phyloP scores from a whole-genome alignment of 148 eudicot genomes.

The Diospyros kaki region DNA sequence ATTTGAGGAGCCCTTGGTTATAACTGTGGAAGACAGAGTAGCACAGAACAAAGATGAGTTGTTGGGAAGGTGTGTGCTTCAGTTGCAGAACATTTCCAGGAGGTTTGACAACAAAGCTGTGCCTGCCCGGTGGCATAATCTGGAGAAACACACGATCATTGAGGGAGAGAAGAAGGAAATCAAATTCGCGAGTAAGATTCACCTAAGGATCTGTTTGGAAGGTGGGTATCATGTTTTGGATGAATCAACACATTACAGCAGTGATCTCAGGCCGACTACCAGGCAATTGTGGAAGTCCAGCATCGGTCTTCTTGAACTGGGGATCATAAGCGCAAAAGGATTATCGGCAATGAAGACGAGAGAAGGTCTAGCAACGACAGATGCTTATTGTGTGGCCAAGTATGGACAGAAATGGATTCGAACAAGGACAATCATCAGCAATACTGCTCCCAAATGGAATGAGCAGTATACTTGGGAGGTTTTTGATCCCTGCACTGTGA shows the following conservation, averaged over 20 bases:
- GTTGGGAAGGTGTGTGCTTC: slow-evolving; percentile 48
- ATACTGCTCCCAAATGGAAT: slow-evolving; percentile 61
- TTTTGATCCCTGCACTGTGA: slow-evolving; percentile 68
- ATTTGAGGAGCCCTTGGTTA: slow-evolving; percentile 63
- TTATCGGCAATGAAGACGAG: slow-evolving; percentile 59
- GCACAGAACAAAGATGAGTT: slow-evolving; percentile 49
- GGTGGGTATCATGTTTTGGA: slow-evolving; percentile 83
- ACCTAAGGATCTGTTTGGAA: slow-evolving; percentile 59
- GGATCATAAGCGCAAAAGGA: slow-evolving; percentile 60
- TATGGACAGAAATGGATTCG: slow-evolving; percentile 76
- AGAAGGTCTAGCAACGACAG: slow-evolving; percentile 59
- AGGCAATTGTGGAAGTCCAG: slow-evolving; percentile 64
- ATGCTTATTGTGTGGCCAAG: slow-evolving; percentile 78
- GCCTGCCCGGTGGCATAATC: slow-evolving; percentile 57
- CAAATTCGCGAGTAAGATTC: slow-evolving; percentile 66
- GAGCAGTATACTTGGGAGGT: slow-evolving; percentile 92
- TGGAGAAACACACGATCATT: slow-evolving; percentile 49
- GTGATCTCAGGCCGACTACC: slow-evolving; percentile 62
- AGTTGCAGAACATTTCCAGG: slow-evolving; percentile 34
- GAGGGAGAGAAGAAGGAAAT: slow-evolving; percentile 63
- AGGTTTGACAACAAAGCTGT: slow-evolving; percentile 65
- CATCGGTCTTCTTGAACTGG: slow-evolving; percentile 64
- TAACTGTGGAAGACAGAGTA: slow-evolving; percentile 52
- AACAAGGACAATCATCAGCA: slow-evolving; percentile 68
- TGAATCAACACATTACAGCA: slow-evolving; percentile 66